Evolutionary conservation across 2,329 filamentous ascomycete genomes (phyloP).

Genomic region (Penicillium vulpinum): DNA sequence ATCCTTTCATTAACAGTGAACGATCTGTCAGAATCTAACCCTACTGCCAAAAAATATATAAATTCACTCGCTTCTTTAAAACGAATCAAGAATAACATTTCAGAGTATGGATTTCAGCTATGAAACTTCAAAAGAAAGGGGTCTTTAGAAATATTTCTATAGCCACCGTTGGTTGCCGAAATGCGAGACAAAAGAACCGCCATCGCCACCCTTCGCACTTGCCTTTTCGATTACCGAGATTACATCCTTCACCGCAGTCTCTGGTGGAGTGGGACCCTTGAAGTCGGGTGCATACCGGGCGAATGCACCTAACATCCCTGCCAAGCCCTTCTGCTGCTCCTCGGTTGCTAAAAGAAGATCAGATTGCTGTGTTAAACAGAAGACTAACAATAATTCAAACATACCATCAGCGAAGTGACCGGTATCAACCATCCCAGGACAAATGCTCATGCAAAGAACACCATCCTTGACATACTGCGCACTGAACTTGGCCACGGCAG

Average conservation of each 20-base stretch:
- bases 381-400: not conserved
- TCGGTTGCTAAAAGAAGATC: not conserved
- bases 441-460: constrained; percentile 54
- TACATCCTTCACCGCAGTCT: not conserved
- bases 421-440: constrained; percentile 54
- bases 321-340: not conserved
- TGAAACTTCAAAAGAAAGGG: too few relatives aligned
- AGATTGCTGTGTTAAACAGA: not conserved
- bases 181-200: constrained; percentile 9
- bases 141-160: not conserved
- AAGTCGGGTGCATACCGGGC: not conserved
- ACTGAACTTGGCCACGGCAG: constrained; percentile 55
- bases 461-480: constrained; percentile 53
- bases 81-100: too few relatives aligned
- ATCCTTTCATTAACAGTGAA: too few relatives aligned
- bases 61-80: too few relatives aligned
- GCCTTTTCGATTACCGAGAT: constrained; percentile 2
- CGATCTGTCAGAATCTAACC: too few relatives aligned
- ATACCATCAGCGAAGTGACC: constrained; percentile 25
- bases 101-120: too few relatives aligned
- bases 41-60: too few relatives aligned
- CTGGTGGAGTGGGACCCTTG: not conserved
- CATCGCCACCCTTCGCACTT: constrained; percentile 1
- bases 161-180: constrained; percentile 8
- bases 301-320: not conserved